These are phyloP conservation scores for Colletotrichum karsti DNA, from an alignment of 2,329 filamentous ascomycete species.

Conservation along the genomic window DNA sequence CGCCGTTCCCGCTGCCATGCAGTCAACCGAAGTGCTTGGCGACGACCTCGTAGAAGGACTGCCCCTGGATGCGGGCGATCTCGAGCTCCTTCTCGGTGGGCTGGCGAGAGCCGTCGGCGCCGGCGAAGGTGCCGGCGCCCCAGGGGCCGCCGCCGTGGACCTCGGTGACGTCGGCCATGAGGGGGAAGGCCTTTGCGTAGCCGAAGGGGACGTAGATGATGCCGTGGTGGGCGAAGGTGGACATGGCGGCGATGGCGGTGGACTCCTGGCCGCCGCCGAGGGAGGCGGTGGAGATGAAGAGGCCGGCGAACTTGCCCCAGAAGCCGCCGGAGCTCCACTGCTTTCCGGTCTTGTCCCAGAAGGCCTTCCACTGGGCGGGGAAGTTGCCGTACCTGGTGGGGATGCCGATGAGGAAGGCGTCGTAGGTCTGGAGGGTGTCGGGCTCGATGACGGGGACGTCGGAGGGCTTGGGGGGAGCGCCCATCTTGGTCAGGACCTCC, in stretches of 20 bases:
- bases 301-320: slow-evolving; percentile 87
- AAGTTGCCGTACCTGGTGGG: slow-evolving; percentile 98
- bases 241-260: slow-evolving; percentile 82
- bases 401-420: slow-evolving; percentile 92
- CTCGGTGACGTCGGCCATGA: slow-evolving; percentile 77
- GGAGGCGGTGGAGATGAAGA: slow-evolving; percentile 90
- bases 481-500: slow-evolving; percentile 89
- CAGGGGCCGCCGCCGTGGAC: slow-evolving; percentile 88
- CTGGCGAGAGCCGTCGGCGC: slow-evolving; percentile 82
- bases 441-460: slow-evolving; percentile 71
- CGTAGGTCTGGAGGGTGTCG: slow-evolving; percentile 71
- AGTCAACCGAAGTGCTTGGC: slow-evolving; percentile 82
- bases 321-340: slow-evolving; percentile 83
- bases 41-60: slow-evolving; percentile 82
- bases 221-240: slow-evolving; percentile 90
- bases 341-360: slow-evolving; percentile 89
- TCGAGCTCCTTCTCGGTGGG: slow-evolving; percentile 79
- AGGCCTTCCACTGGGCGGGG: slow-evolving; percentile 93
- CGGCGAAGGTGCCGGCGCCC: slow-evolving; percentile 93
- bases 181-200: slow-evolving; percentile 80
- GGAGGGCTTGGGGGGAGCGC: slow-evolving; percentile 80
- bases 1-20: slow-evolving; percentile 62
- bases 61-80: slow-evolving; percentile 84
- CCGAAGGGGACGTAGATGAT: slow-evolving; percentile 97
- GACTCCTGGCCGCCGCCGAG: slow-evolving; percentile 92